Base-by-base conservation (phyloP, 2,329 filamentous ascomycete genomes). In the Fulvia fulva region DNA sequence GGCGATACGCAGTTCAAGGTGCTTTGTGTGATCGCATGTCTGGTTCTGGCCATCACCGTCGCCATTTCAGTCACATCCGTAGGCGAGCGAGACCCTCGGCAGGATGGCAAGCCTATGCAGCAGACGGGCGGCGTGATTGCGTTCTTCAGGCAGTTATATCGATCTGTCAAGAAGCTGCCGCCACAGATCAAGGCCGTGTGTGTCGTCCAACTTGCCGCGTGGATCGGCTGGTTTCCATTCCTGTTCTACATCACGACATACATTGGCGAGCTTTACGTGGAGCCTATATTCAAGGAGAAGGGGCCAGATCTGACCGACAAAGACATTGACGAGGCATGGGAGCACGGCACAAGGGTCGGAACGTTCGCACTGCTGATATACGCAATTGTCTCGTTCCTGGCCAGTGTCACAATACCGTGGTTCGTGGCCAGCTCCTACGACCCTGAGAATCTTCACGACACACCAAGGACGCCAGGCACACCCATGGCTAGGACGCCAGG, bases 141-240 rank as follows among this genome's bases (percentile, higher is more conserved):
- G 1, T 96, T 97, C 76, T 97, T 97, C 77, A 82, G 79, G 64
- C 84, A 86, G 66, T 86, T 96, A 2, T 87, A 88, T 71, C 83
- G 81, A 51, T 91, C 91, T 0, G 88, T 96, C 63, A 85, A 82
- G 67, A 83, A 86, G 41, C 80, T 97, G 6, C 92, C 93, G 0
- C 87, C 87, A 0, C 91, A 96, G 74, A 95, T 97, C 63, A 86
- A 88, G 68, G 89, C 88, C 28, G 96, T 97, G 65, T 97, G 93
- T 76, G 91, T 90, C 83, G 88, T 91, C 5, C 90, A 96, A 67
- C 96, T 97, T 72, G 97, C 92, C 90, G 88, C 89, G 19, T 97
- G 93, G 92, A 94, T 97, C 65, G 92, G 91, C 61, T 97, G 93
- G 92, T 97, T 97, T 70, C 93, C 93, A 0, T 97, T 97, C 75